Base-by-base conservation (phyloP, 1,284 basidiomycete genomes). In the Leccinum solheimii region DNA sequence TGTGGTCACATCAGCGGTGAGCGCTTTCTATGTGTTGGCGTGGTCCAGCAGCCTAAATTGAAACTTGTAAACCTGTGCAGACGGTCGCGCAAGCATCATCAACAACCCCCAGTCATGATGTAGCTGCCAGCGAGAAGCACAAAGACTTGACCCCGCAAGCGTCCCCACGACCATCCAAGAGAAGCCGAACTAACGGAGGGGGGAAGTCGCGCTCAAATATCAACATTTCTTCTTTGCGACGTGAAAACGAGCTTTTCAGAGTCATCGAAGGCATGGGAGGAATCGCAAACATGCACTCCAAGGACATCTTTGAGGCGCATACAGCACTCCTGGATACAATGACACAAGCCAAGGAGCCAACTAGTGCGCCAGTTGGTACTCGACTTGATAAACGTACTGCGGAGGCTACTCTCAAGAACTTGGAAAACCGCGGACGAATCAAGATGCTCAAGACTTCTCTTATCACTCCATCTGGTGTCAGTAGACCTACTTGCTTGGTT, bases 371-470 rank as follows among this genome's bases (percentile, higher is more conserved):
- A 27, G 75, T 78, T n/a, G 87, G 88, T 10, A 83, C 86, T 30
- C 81, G 81, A 58, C 82, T 88, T 23, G 92, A 95, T 72, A 89
- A 87, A 72, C 83, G 89, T 11, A 94, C 91, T 0, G 78, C 86
- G 19, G 79, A 79, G 26, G 72, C 80, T 2, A 85, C 88, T 0
- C 76, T 91, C 52, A 81, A 81, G 59, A 83, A 76, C 23, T 75
- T 94, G 66, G 87, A 90, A 72, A 76, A 73, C 45, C 82, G 81
- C 36, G 86, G 86, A 8, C 81, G 84, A 62, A 76, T 94, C 62
- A 91, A 86, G 71, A 79, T 85, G 63, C 72, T 92, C 34, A 86
- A 81, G 63, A 87, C 88, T 1, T 78, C 80, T 13, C 75, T 91
- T 43, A 73, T 79, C 23, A 79, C 81, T 5, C 74, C 80, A 23